Evolutionary conservation across 1,284 basidiomycete genomes (phyloP).

Genomic region (Heliocybe sulcata): DNA sequence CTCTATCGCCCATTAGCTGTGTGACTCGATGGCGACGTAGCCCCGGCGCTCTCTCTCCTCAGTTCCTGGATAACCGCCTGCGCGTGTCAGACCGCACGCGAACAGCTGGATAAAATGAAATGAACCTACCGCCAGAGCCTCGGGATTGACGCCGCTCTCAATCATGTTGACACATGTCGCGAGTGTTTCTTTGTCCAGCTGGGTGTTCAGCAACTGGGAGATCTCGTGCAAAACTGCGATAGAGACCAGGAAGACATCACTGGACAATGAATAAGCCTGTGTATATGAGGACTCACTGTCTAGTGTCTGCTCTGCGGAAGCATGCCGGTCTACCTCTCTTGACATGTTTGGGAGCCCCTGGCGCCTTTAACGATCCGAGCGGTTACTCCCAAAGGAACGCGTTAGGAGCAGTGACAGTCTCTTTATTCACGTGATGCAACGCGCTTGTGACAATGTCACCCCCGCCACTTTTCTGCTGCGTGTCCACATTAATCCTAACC

Average conservation of each 20-base stretch:
- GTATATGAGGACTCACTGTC: constrained; percentile 50
- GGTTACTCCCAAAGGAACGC: too few species aligned
- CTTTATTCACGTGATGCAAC: too few species aligned
- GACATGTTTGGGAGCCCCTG: constrained; percentile 5
- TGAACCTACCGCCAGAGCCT: constrained; percentile 76
- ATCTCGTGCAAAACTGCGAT: constrained; percentile 72
- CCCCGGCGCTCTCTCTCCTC: constrained; percentile 42
- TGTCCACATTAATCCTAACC: too few species aligned
- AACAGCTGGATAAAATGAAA: background rate
- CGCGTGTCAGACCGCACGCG: background rate
- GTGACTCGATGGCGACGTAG: background rate
- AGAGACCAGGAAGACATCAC: constrained; percentile 8
- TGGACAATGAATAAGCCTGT: background rate
- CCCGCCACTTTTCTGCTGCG: too few species aligned
- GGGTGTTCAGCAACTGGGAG: constrained; percentile 76
- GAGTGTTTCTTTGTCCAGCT: constrained; percentile 76
- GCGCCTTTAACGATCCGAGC: too few species aligned
- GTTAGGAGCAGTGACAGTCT: too few species aligned
- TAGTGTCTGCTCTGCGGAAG: constrained; percentile 72
- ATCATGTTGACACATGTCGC: constrained; percentile 80
- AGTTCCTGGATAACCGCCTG: constrained; percentile 75
- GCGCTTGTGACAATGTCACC: too few species aligned
- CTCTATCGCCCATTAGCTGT: background rate
- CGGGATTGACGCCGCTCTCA: constrained; percentile 80
- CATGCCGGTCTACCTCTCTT: constrained; percentile 54